Evolutionary conservation across 257 asterid genomes (phyloP).

Genomic region (Scutellaria barbata): DNA sequence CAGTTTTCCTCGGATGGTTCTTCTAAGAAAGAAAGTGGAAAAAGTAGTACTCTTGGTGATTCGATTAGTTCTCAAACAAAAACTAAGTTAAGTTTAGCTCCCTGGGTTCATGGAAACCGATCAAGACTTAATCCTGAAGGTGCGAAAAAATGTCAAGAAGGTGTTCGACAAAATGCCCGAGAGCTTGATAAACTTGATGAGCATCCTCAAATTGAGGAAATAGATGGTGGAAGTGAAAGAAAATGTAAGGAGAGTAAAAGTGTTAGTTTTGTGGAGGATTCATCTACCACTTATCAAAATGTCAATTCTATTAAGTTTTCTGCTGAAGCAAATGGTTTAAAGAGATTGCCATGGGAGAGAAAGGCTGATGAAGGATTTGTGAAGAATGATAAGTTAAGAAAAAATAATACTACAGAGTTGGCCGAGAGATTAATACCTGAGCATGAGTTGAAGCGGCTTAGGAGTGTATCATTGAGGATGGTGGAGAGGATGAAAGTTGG

Average conservation of each 20-base stretch:
- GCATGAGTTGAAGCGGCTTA: slow-evolving; percentile 76
- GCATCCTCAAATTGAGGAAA: slow-evolving; percentile 24
- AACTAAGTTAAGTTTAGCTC: slow-evolving; percentile 55
- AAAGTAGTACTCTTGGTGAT: slow-evolving; percentile 26
- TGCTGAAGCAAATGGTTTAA: slow-evolving; percentile 25
- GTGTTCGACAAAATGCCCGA: slow-evolving; percentile 23
- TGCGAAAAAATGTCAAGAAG: slow-evolving; percentile 28
- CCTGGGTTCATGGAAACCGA: slow-evolving; percentile 71
- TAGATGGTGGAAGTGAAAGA: slow-evolving; percentile 37
- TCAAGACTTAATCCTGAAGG: slow-evolving; percentile 40
- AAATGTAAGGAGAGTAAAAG: slow-evolving; percentile 30
- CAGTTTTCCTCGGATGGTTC: slow-evolving; percentile 32
- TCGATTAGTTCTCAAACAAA: slow-evolving; percentile 34
- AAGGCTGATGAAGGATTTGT: slow-evolving; percentile 35
- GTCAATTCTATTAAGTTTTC: slow-evolving; percentile 14
- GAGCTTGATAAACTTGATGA: slow-evolving; percentile 34
- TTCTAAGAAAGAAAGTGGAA: slow-evolving; percentile 37
- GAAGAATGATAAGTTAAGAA: slow-evolving; percentile 39
- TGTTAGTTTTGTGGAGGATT: slow-evolving; percentile 22
- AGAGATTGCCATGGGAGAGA: slow-evolving; percentile 68
- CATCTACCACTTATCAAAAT: slow-evolving; percentile 25
- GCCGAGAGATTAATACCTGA: slow-evolving; percentile 83
- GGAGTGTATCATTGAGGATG: slow-evolving; percentile 77
- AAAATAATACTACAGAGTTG: slow-evolving; percentile 49
- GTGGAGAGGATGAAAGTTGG: slow-evolving; percentile 83